Conservation (phyloP, 129 eudicot genomes). For the Mikania micrantha region DNA sequence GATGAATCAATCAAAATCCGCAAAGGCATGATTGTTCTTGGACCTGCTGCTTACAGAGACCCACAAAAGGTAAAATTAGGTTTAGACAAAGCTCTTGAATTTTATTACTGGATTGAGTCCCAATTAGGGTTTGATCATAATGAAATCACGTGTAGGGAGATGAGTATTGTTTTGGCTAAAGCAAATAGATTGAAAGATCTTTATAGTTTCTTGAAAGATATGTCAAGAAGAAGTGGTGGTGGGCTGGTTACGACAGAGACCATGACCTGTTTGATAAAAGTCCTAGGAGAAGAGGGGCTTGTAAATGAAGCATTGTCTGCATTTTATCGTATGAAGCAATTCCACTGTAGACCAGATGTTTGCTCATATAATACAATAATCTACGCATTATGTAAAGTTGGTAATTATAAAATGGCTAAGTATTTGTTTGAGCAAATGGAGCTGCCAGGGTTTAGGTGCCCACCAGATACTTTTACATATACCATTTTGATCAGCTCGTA, state of each 20-base stretch:
- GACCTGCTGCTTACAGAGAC: constrained; percentile 71
- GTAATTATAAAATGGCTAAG: constrained; percentile 8
- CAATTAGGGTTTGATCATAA: constrained; percentile 55
- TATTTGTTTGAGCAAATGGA: too few species aligned
- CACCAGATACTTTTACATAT: constrained; percentile 71
- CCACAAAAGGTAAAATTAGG: constrained; percentile 48
- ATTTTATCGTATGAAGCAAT: constrained; percentile 79
- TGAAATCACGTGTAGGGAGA: constrained; percentile 71
- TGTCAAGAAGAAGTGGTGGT: constrained; percentile 40
- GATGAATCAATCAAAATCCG: too few species aligned
- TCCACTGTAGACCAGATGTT: constrained; percentile 77
- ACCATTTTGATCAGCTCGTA: constrained; percentile 25
- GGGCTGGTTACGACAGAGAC: constrained; percentile 55
- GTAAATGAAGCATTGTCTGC: constrained; percentile 64
- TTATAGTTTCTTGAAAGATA: constrained; percentile 66
- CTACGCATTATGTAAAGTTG: constrained; percentile 73
- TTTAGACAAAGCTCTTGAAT: constrained; percentile 51
- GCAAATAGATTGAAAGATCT: constrained; percentile 47
- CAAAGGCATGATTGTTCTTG: too few species aligned
- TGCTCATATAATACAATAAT: constrained; percentile 66
- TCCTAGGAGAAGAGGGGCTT: constrained; percentile 70
- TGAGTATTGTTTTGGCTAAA: constrained; percentile 64
- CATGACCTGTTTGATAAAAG: constrained; percentile 80
- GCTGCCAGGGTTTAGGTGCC: constrained; percentile 56
- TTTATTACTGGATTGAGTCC: constrained; percentile 69